Evolutionary conservation across 495 filamentous ascomycete genomes (phyloP), one percentile per base, ranked within the genome.

Genomic region (Penicillium soppii): DNA sequence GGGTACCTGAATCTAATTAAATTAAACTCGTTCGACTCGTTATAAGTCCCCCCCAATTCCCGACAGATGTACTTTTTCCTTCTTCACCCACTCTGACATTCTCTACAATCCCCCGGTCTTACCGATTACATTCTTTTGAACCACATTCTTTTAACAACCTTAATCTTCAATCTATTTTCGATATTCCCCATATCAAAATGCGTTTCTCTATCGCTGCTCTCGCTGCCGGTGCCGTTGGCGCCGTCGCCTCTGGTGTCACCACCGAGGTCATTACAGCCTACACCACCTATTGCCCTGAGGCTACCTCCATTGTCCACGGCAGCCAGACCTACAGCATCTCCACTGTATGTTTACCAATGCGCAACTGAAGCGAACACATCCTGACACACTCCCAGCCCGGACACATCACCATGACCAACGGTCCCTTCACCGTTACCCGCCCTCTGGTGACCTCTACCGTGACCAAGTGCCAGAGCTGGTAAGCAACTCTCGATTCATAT

Each of bases 251-350:
- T 56, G 63, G 83, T 81, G 62, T 59, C 74, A 81, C 81, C 73
- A 95, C 89, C 54, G 86, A 92, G 77, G 75, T 88, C 43, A 82
- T 92, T 61, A 90, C 87, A 44, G 75, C 81, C 38, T 87, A 85
- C 80, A 88, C 85, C 77, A 95, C 91, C 66, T 91, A 79, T 85
- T 95, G 91, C 87, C 87, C 90, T 12, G 76, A 72, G 61, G 69
- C 90, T 59, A 95, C 91, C 63, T 63, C 74, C 56, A 69, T 95
- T 72, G 82, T 80, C 66, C 76, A 85, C 77, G 82, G 79, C 69
- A 74, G 73, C 69, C 69, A 77, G 50, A 94, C 89, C 75, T 88
- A 90, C 85, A 89, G 82, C 66, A 81, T 92, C 71, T 87, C 87
- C 63, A 80, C 83, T 74, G 85, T 82, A 72, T 60, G 71, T 62